phyloP scores from a whole-genome alignment of 1,284 basidiomycete species.

The Exobasidium rhododendri region DNA sequence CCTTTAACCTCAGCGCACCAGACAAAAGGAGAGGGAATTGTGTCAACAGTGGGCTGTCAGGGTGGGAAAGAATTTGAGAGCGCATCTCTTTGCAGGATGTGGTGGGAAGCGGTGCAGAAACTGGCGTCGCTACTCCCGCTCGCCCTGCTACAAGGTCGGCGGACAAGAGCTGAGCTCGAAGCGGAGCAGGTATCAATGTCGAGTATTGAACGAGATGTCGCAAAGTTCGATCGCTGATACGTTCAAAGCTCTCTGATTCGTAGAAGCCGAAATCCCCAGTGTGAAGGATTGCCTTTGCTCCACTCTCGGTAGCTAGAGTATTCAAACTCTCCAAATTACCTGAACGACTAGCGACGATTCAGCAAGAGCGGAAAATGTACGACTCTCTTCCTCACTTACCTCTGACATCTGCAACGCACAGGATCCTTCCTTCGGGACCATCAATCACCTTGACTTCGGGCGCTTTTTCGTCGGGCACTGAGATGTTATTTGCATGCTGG shows the following conservation, averaged over 20 bases:
- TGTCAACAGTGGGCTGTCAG: constrained; percentile 63
- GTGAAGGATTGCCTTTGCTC: constrained; percentile 78
- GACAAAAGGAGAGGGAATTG: constrained; percentile 89
- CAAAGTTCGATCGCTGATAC: constrained; percentile 86
- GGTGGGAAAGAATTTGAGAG: constrained; percentile 53
- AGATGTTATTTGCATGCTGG: too few species aligned
- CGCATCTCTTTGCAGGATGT: constrained; percentile 27
- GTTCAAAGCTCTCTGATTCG: constrained; percentile 74
- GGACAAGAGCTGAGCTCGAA: constrained; percentile 75
- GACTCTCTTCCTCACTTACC: constrained; percentile 14
- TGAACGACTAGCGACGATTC: constrained; percentile 12
- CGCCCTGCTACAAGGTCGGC: constrained; percentile 57
- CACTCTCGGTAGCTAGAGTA: constrained; percentile 84
- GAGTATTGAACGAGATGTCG: constrained; percentile 96
- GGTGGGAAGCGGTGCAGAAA: constrained; percentile 9
- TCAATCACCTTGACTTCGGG: constrained; percentile 35
- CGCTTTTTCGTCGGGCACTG: not conserved
- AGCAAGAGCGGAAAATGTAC: constrained; percentile 2
- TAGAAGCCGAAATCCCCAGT: constrained; percentile 99
- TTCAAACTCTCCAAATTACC: constrained; percentile 76
- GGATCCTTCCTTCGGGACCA: constrained; percentile 68
- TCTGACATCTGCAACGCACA: constrained; percentile 91
- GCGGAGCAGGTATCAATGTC: constrained; percentile 79
- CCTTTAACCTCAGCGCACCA: constrained; percentile 58
- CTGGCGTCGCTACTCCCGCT: constrained; percentile 11